Evolutionary conservation across 2,329 filamentous ascomycete species (phyloP), one percentile per base, ranked within the genome.

Genomic region (Mariannaea sp.): DNA sequence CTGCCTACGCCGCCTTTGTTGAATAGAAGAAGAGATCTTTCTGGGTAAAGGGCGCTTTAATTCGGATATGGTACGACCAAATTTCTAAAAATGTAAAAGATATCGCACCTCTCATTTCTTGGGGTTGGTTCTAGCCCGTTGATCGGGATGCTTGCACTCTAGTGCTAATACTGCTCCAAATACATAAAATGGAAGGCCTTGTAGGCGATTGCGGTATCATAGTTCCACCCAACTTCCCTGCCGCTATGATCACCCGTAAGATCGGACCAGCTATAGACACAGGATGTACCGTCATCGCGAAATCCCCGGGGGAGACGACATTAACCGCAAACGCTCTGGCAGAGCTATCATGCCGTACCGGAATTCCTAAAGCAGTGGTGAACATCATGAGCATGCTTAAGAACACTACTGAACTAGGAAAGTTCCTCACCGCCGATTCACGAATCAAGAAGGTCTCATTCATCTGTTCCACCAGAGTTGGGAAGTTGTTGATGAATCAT

Each of bases 221-320:
- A 40, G 62, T 61, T 10, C 64, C 64, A 24, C 62, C 82, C 82
- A 85, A 87, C 69, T 86, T 85, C 61, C 77, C 78, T 8, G 70
- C 73, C 16, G 77, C 75, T 7, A 80, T 80, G 78, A 73, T 80
- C 32, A 72, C 71, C 4, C 64, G 73, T 10, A 76, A 77, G 49
- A 66, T 70, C 10, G 48, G 30, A 3, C 30, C 48, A 1, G 48
- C 48, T 9, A 17, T 50, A 14, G 48, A 39, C 5, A 40, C 48
- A 16, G 48, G 48, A 2, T 43, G 39, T 20, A 44, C 48, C 8
- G 42, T 33, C 1, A 40, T 50, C 3, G 30, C 22, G 22, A 50
- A 50, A 13, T 39, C 47, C 2, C 38, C 47, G 10, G 29, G 38
- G 1, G 47, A 49, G 24, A 49, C 47, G 7, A 38, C 47, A 7